A percentile compares a stretch with the other conserved stretches of the same genome.
These are phyloP conservation scores for Rhizomucor miehei DNA, from an alignment of 371 early-diverging fungal genomes.

Conservation along the genomic window DNA sequence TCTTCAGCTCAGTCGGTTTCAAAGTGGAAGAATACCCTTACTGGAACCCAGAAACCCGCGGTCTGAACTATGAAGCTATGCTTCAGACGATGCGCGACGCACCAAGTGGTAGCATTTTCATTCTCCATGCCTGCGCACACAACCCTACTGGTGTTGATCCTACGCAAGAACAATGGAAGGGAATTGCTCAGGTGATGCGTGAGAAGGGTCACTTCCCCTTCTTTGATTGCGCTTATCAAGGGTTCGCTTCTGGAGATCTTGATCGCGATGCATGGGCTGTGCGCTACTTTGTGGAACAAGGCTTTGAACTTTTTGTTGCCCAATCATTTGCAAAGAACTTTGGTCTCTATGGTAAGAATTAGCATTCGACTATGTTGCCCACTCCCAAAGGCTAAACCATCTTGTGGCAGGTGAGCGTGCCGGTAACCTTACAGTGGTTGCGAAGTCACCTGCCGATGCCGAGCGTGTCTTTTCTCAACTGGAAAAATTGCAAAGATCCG, in stretches of 20 bases:
- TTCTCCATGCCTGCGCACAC: constrained; percentile 33
- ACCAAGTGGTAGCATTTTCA: constrained; percentile 75
- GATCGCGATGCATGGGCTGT: constrained; percentile 91
- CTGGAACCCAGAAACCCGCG: constrained; percentile 78
- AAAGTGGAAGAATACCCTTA: constrained; percentile 84
- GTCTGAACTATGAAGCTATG: constrained; percentile 79
- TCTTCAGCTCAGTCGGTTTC: constrained; percentile 84
- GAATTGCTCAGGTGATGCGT: constrained; percentile 78
- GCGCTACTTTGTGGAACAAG: constrained; percentile 86
- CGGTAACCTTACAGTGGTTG: constrained; percentile 83
- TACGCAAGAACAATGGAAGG: constrained; percentile 87
- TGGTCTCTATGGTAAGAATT: constrained; percentile 83
- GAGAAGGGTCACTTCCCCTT: constrained; percentile 81
- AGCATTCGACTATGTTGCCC: too few relatives aligned
- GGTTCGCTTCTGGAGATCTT: constrained; percentile 92
- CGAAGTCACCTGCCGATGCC: constrained; percentile 47
- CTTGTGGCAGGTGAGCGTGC: constrained; percentile 73
- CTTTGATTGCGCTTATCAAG: constrained; percentile 98
- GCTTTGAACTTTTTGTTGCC: constrained; percentile 85
- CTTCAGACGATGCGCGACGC: constrained; percentile 67
- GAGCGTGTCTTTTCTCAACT: constrained; percentile 74
- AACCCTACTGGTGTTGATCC: constrained; percentile 98
- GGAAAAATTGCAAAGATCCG: constrained; percentile 79
- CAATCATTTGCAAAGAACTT: constrained; percentile 97
- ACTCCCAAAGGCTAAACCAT: too few relatives aligned